phyloP scores from a whole-genome alignment of 2,329 filamentous ascomycete species.

The Ceratocystiopsis sp. region DNA sequence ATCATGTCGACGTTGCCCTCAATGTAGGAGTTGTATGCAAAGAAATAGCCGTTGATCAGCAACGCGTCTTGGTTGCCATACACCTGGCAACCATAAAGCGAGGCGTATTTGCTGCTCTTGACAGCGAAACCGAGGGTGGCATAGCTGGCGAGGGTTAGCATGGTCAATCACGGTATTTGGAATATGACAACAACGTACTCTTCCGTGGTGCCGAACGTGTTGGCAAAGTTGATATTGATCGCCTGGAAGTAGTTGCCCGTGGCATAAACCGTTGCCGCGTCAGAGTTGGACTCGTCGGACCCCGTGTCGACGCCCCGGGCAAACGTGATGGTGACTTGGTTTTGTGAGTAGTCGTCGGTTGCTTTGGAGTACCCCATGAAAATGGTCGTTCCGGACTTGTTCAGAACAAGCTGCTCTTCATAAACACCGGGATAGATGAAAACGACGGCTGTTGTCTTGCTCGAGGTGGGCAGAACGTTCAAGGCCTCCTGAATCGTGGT shows the following conservation, averaged over 20 bases:
- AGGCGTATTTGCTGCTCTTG: constrained; percentile 18
- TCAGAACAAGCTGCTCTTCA: constrained; percentile 38
- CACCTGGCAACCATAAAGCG: constrained; percentile 28
- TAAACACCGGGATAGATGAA: constrained; percentile 46
- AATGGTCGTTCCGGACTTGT: constrained; percentile 25
- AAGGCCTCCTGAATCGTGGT: constrained; percentile 35
- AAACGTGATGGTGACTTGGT: constrained; percentile 37
- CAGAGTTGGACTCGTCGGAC: constrained; percentile 25
- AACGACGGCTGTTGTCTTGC: constrained; percentile 27
- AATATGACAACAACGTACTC: too few relatives aligned
- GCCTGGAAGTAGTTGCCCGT: constrained; percentile 34
- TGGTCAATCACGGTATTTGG: too few relatives aligned
- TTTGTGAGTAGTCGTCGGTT: constrained; percentile 31
- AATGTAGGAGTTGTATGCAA: constrained; percentile 16
- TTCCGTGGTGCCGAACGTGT: constrained; percentile 26
- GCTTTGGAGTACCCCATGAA: constrained; percentile 38
- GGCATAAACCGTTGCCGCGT: constrained; percentile 28
- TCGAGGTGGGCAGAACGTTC: constrained; percentile 33
- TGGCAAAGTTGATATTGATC: constrained; percentile 42
- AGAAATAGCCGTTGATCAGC: constrained; percentile 11
- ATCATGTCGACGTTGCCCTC: constrained; percentile 12
- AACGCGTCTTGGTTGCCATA: constrained; percentile 33
- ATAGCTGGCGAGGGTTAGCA: constrained; percentile 12
- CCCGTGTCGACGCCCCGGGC: constrained; percentile 20
- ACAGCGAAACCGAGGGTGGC: constrained; percentile 29